Evolutionary conservation across 106 monocot genomes (phyloP).

Genomic region (Dendrobium catenatum): DNA sequence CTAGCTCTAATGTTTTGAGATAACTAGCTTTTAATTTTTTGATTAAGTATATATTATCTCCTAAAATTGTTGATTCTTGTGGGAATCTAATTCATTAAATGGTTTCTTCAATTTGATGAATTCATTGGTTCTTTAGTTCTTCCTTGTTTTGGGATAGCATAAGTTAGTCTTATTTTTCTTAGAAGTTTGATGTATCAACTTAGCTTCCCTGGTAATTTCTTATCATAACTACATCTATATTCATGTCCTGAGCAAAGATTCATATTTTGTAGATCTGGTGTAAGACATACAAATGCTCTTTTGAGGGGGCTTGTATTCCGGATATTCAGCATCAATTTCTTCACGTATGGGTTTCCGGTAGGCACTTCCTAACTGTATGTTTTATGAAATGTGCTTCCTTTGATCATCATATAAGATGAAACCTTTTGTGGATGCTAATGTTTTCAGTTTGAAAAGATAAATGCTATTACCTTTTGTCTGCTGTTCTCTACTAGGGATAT

Average conservation of each 20-base stretch:
- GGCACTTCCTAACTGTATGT: not conserved
- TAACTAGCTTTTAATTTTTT: not conserved
- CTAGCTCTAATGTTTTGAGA: not conserved
- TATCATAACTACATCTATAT: not conserved
- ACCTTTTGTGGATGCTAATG: not conserved
- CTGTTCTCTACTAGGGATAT: not conserved
- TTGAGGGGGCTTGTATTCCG: conserved; percentile 61
- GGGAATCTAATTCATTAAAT: not conserved
- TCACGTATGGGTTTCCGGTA: conserved; percentile 96
- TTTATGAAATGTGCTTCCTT: not conserved
- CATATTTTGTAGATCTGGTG: conserved; percentile 51
- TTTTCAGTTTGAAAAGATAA: not conserved
- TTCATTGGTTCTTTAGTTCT: not conserved
- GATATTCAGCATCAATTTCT: conserved; percentile 88
- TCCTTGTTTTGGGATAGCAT: not conserved
- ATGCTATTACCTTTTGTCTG: not conserved
- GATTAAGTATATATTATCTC: not conserved
- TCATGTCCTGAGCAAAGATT: not conserved
- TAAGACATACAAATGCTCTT: conserved; percentile 66
- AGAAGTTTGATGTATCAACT: not conserved
- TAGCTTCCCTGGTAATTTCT: not conserved
- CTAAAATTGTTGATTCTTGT: not conserved
- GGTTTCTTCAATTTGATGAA: not conserved
- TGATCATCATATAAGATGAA: not conserved
- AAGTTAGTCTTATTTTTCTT: not conserved